Evolutionary conservation across 2,329 filamentous ascomycete genomes (phyloP), one percentile per base, ranked within the genome.

Genomic region (Lachnellula subtilissima): DNA sequence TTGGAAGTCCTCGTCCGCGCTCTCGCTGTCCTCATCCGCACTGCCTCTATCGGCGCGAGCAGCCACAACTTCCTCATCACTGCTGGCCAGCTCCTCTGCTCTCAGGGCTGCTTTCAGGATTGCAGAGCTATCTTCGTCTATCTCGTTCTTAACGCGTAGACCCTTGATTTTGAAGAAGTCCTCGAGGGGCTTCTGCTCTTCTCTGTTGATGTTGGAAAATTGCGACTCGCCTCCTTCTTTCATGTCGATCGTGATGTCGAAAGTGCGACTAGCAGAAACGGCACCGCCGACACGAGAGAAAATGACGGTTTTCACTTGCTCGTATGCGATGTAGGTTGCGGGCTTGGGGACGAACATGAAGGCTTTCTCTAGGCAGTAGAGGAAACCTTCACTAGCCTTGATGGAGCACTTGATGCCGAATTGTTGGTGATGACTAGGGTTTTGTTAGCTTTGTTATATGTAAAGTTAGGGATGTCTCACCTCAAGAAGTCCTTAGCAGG

Each of bases 281-380:
- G 93, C 92, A 57, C 94, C 94, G 59, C 91, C 91, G 46, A 99
- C 92, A 69, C 94, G 90, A 28, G 91, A 97, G 79, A 99, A 96
- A 37, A 91, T 97, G 62, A 99, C 88, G 50, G 88, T 89, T 51
- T 89, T 83, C 37, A 95, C 89, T 69, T 96, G 90, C 68, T 99
- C 94, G 75, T 96, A 95, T 58, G 90, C 88, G 58, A 99, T 93
- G 75, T 97, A 99, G 1, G 93, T 97, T 15, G 94, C 92, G 1
- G 94, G 94, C 76, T 99, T 99, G 35, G 94, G 94, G 15, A 99
- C 94, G 72, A 99, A 99, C 84, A 99, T 95, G 74, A 99, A 96
- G 7, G 92, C 93, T 76, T 97, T 97, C 74, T 99, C 94, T 64
- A 99, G 77, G 72, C 92, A 97, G 82, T 96, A 99, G 50, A 99